Evolutionary conservation across 2,329 filamentous ascomycete genomes (phyloP).

Genomic region (Pyrenochaeta sp.): DNA sequence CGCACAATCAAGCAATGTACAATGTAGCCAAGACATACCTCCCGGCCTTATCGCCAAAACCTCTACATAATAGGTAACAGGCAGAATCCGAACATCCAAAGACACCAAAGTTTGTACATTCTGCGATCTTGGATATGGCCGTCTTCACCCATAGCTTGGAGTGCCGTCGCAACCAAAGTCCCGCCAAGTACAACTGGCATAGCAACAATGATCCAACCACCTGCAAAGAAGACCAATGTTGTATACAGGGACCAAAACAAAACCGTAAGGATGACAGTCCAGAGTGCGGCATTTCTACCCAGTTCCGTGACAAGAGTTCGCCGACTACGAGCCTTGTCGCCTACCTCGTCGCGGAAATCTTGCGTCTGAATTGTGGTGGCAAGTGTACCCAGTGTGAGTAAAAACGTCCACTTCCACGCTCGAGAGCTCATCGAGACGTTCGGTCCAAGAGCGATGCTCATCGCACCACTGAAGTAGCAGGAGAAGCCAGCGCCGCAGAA

Average conservation of each 20-base stretch:
- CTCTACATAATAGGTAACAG: constrained; percentile 10
- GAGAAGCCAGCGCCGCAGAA: constrained; percentile 42
- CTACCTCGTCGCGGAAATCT: constrained; percentile 49
- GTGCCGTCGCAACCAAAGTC: constrained; percentile 5
- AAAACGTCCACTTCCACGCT: constrained; percentile 43
- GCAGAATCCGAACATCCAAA: constrained; percentile 27
- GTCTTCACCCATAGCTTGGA: constrained; percentile 1
- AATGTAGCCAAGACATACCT: background rate
- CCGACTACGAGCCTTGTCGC: constrained; percentile 74
- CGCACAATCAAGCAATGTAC: background rate
- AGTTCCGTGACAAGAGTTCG: constrained; percentile 85
- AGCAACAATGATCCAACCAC: constrained; percentile 8
- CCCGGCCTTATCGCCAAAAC: background rate
- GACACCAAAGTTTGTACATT: constrained; percentile 25
- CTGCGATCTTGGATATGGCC: constrained; percentile 12
- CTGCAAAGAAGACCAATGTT: constrained; percentile 13
- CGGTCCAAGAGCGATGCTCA: constrained; percentile 31
- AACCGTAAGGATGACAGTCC: constrained; percentile 16
- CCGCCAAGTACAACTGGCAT: constrained; percentile 13
- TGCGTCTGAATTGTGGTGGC: constrained; percentile 52
- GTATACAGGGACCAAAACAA: constrained; percentile 21
- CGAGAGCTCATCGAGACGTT: constrained; percentile 8
- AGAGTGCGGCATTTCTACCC: constrained; percentile 45
- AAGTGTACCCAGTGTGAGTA: constrained; percentile 33
- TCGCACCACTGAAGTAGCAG: constrained; percentile 38